phyloP scores from a whole-genome alignment of 139 green algal genomes.

The Micromonas pusilla region DNA sequence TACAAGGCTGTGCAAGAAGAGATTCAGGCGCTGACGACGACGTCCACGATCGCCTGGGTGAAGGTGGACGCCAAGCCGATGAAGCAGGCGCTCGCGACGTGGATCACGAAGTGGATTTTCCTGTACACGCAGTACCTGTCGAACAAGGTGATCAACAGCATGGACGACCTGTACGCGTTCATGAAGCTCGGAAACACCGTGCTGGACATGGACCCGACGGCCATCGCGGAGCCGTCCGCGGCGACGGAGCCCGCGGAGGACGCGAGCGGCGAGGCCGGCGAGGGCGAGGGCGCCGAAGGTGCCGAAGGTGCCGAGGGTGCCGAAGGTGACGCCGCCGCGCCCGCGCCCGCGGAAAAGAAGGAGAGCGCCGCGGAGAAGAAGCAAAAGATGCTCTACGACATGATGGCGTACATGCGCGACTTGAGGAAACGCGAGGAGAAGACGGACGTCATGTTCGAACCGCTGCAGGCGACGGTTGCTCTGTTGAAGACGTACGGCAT shows the following conservation, averaged over 20 bases:
- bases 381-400: conserved; percentile 23
- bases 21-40: conserved; percentile 56
- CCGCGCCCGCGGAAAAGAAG: conserved; percentile 65
- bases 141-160: conserved; percentile 71
- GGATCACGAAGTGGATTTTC: conserved; percentile 49
- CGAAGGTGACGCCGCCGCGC: too few species aligned
- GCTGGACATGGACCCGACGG: conserved; percentile 51
- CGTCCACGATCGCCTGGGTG: conserved; percentile 60
- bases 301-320: too few species aligned
- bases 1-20: conserved; percentile 46
- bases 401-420: conserved; percentile 20
- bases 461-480: conserved; percentile 69
- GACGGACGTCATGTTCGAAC: conserved; percentile 60
- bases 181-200: conserved; percentile 59
- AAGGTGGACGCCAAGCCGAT: conserved; percentile 76
- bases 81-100: conserved; percentile 61
- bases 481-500: conserved; percentile 54
- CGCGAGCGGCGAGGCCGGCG: too few species aligned
- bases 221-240: conserved; percentile 59
- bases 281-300: too few species aligned
- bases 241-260: too few species aligned
- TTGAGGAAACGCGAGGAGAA: conserved; percentile 52
- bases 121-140: conserved; percentile 61
- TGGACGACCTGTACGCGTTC: conserved; percentile 60
- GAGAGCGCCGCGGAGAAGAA: conserved; percentile 32